Conservation (phyloP, 2,329 filamentous ascomycete genomes). For the Fusarium agapanthi region DNA sequence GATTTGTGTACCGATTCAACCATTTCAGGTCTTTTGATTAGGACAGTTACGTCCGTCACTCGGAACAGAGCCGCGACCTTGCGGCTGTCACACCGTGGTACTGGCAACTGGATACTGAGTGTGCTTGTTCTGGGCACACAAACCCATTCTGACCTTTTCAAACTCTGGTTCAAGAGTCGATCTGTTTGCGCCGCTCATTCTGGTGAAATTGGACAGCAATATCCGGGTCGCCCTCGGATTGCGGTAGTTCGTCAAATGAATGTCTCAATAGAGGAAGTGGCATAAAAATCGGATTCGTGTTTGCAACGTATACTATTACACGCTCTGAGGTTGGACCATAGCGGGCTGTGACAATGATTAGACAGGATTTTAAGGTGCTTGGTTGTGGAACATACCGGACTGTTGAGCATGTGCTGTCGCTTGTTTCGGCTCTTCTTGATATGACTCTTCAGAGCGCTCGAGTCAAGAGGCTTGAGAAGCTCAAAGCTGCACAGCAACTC, state of each 20-base stretch:
- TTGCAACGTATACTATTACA: conserved; percentile 47
- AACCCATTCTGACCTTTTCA: conserved; percentile 27
- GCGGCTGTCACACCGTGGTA: conserved; percentile 46
- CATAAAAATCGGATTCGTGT: conserved; percentile 35
- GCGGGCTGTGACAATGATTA: conserved; percentile 55
- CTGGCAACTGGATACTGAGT: conserved; percentile 34
- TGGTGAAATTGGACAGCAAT: conserved; percentile 23
- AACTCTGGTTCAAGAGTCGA: conserved; percentile 25
- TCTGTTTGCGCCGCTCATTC: conserved; percentile 29
- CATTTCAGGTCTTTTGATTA: conserved; percentile 41
- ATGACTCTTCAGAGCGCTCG: conserved; percentile 94
- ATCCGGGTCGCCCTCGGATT: conserved; percentile 39
- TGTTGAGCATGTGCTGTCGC: conserved; percentile 93
- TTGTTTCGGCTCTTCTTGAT: conserved; percentile 98
- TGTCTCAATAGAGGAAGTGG: conserved; percentile 27
- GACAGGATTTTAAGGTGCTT: neutral
- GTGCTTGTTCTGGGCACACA: conserved; percentile 23
- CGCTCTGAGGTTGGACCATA: conserved; percentile 65
- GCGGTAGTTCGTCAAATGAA: conserved; percentile 34
- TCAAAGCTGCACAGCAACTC: conserved; percentile 98
- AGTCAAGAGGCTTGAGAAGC: conserved; percentile 94
- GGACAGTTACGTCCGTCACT: conserved; percentile 43
- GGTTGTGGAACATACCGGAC: conserved; percentile 74
- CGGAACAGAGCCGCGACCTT: conserved; percentile 36
- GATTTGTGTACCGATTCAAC: conserved; percentile 36